Conservation (phyloP, 306 rosid species). For the Glycine soja region DNA sequence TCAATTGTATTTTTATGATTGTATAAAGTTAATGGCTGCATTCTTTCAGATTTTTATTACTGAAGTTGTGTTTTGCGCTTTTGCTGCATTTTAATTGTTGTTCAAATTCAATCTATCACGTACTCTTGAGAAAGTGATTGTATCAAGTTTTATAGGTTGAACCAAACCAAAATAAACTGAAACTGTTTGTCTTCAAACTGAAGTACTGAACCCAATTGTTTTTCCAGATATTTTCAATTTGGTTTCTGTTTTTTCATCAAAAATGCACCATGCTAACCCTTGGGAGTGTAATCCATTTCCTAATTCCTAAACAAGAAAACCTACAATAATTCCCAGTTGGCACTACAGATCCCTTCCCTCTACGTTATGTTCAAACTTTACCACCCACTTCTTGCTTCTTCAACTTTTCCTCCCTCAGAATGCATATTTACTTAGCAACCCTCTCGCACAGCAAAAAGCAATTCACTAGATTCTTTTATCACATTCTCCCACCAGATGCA, state of each 20-base stretch:
- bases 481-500: not conserved
- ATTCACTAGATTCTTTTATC: not conserved
- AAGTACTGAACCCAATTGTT: not conserved
- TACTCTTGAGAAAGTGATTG: too few relatives aligned
- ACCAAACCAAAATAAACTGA: not conserved
- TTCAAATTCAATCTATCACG: not conserved
- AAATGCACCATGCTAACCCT: not conserved
- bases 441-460: too few relatives aligned
- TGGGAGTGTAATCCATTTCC: not conserved
- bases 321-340: not conserved
- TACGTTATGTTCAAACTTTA: constrained; percentile 20
- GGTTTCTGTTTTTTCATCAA: not conserved
- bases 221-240: too few relatives aligned
- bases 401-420: constrained; percentile 15
- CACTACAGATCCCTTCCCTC: not conserved
- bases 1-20: not conserved
- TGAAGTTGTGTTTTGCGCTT: too few relatives aligned
- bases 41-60: not conserved
- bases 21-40: not conserved
- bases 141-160: constrained; percentile 4
- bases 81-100: not conserved
- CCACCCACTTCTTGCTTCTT: not conserved
- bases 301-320: not conserved
- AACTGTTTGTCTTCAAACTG: not conserved
- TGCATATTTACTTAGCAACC: not conserved